Conservation (phyloP, 2,329 filamentous ascomycete genomes). For the Cercospora zeae-maydis region DNA sequence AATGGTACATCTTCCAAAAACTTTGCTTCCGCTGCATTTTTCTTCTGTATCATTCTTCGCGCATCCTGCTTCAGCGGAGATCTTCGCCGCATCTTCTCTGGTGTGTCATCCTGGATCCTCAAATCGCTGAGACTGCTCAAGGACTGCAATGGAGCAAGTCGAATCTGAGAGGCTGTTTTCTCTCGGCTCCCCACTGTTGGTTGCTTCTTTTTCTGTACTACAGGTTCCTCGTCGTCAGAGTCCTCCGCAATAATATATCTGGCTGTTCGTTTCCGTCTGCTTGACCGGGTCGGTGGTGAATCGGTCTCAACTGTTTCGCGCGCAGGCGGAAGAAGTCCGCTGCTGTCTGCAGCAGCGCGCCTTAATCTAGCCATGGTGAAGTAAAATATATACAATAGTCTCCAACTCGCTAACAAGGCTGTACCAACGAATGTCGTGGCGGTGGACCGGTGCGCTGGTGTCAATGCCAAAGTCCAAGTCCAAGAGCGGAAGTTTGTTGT, state of each 20-base stretch:
- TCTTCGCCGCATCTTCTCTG: conserved; percentile 11
- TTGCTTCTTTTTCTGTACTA: not conserved
- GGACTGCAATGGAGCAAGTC: conserved; percentile 21
- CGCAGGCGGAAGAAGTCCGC: not conserved
- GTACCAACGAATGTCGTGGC: not conserved
- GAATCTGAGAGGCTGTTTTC: conserved; percentile 15
- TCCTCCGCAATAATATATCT: conserved; percentile 16
- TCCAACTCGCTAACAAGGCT: not conserved
- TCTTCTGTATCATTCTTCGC: conserved; percentile 5
- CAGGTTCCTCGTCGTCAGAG: conserved; percentile 16
- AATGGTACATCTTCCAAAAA: not conserved
- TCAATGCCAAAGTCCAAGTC: not conserved
- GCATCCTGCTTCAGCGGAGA: conserved; percentile 1
- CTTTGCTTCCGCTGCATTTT: too few relatives aligned
- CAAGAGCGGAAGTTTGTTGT: not conserved
- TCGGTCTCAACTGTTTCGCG: not conserved
- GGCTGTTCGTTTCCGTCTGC: conserved; percentile 6
- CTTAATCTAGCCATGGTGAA: not conserved
- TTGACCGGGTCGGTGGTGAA: not conserved
- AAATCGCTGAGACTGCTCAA: conserved; percentile 6
- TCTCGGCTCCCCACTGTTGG: not conserved
- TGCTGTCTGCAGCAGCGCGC: not conserved
- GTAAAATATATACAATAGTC: not conserved
- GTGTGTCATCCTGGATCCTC: conserved; percentile 11
- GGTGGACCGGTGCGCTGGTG: too few relatives aligned